Base-by-base conservation (phyloP, 805 yeast genomes). In the Clavispora vitiphila region DNA sequence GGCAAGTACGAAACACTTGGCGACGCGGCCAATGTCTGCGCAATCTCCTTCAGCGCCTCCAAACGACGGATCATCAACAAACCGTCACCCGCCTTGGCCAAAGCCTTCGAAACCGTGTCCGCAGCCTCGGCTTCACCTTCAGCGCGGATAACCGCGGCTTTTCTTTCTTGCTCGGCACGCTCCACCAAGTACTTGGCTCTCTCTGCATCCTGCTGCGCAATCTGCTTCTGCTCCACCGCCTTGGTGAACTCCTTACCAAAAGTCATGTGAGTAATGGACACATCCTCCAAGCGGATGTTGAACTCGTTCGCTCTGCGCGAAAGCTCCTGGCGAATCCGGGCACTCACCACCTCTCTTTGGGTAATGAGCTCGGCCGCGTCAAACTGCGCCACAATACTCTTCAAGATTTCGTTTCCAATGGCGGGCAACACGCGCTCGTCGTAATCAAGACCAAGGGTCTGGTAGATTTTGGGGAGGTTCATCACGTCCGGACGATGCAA, bases 111-210 rank as follows among this genome's bases (percentile, higher is more conserved):
- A 48, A 93, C 93, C 47, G 81, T 81, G 46, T 93, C 98, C 3
- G 99, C 99, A 44, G 96, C 88, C 65, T 93, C 98, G 38, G 99
- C 99, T 70, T 93, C 99, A 69, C 98, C 99, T 68, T 93, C 99
- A 22, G 99, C 99, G 57, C 98, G 81, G 53, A 93, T 90, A 56
- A 93, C 88, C 37, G 86, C 72, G 2, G 98, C 99, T 64, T 85
- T 90, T 61, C 96, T 80, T 65, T 91, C 98, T 70, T 93, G 99
- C 65, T 93, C 97, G 8, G 98, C 98, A 61, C 85, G 85, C 60
- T 90, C 97, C 42, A 93, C 52, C 47, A 55, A 72, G 60, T 80
- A 93, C 58, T 84, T 85, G 44, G 98, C 96, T 53, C 99, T 78
- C 72, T 93, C 98, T 19, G 99, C 98, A 61, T 93, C 99, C 69